phyloP scores from a whole-genome alignment of 208 protist genomes.

The Borovskyia barvae region DNA sequence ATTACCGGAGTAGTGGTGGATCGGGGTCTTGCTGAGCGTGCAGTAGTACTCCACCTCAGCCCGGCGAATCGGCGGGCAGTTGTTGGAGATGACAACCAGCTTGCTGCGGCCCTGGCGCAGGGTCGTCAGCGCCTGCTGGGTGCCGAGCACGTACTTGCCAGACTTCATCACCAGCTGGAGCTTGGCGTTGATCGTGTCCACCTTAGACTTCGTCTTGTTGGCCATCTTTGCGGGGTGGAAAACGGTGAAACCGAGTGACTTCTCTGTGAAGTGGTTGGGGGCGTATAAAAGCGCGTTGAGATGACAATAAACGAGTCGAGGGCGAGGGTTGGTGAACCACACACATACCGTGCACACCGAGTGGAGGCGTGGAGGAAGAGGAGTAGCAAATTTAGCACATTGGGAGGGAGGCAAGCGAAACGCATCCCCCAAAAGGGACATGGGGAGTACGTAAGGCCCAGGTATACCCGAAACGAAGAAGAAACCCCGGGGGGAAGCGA shows the following conservation, averaged over 20 bases:
- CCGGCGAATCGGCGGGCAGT: constrained; percentile 98
- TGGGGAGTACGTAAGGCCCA: no score
- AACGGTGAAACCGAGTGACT: constrained; percentile 17
- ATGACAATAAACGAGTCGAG: no score
- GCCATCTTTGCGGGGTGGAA: constrained; percentile 58
- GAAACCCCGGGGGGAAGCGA: no score
- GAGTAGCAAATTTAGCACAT: no score
- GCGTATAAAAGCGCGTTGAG: background rate
- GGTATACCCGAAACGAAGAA: no score
- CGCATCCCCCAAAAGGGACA: no score
- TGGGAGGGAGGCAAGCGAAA: no score
- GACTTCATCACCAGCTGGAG: constrained; percentile 99
- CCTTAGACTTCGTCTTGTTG: constrained; percentile 96
- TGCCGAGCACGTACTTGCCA: constrained; percentile 99
- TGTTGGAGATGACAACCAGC: constrained; percentile 98
- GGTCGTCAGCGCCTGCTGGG: constrained; percentile 97
- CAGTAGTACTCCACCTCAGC: constrained; percentile 99
- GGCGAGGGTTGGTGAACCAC: no score
- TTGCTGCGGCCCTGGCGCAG: constrained; percentile 97
- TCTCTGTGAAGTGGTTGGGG: no score
- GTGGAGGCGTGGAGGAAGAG: no score
- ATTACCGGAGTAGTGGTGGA: constrained; percentile 99
- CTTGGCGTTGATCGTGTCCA: constrained; percentile 98
- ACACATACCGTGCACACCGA: no score
- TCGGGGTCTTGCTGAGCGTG: constrained; percentile 98